Evolutionary conservation across 441 rosid species (phyloP), one percentile per base, ranked within the genome.

Genomic region (Jatropha podagrica): DNA sequence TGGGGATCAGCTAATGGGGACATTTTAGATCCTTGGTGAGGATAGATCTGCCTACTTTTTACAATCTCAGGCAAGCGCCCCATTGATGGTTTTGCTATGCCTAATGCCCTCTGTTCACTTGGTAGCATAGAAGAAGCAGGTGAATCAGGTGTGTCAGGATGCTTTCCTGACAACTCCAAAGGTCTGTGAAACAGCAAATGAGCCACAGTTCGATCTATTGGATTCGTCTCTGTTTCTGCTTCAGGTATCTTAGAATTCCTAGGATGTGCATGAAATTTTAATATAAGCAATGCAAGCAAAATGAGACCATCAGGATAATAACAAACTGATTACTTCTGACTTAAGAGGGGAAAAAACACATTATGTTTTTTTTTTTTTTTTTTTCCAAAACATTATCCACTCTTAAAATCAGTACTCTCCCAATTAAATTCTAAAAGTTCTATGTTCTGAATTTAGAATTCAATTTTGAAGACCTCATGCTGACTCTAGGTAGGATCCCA

Each of bases 151-250:
- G 87, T 89, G 77, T 83, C 90, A 48, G 83, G 76, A 73, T 82
- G 83, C 68, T 87, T 96, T 79, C 80, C 83, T 1, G 85, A 73
- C 68, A 82, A 72, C 52, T 91, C 93, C 69, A 80, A 46, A 49
- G 94, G 94, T 79, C 96, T 88, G 77, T 91, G 94, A 78, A 96
- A 94, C 80, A 96, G 98, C 83, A 94, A 86, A 83, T 86, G 92
- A 65, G 98, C 98, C 75, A 96, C 93, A 15, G 86, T 81, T 65
- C 99, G 89, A 81, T 96, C 99, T 42, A 91, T 84, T 60, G 97
- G 96, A 74, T 96, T 96, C 71, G 98, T 96, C 83, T 88, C 94
- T 41, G 96, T 88, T 88, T 96, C 96, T 65, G 76, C 81, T 79
- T 85, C 88, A 71, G 86, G 78, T 82, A 89, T 85, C 79, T 71